Evolutionary conservation across 1,284 basidiomycete genomes (phyloP).

Genomic region (Chondrostereum purpureum): DNA sequence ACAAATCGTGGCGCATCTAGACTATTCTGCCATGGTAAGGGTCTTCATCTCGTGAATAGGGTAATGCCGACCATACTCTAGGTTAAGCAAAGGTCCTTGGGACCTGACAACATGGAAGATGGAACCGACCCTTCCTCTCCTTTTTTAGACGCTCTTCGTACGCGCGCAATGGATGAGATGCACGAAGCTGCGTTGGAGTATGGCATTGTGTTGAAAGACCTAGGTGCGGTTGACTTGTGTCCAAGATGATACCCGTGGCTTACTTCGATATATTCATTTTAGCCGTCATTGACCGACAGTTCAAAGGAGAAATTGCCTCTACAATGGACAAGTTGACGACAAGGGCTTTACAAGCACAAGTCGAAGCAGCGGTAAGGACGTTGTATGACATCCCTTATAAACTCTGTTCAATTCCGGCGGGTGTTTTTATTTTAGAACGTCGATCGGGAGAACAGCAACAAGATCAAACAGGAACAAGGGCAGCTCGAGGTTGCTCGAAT

Average conservation of each 20-base stretch:
- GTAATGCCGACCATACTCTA: slow-evolving; percentile 9
- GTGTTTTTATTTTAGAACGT: slow-evolving; percentile 46
- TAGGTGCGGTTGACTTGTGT: no score
- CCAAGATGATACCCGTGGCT: no score
- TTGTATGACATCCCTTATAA: slow-evolving; percentile 11
- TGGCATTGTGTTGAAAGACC: slow-evolving; percentile 3
- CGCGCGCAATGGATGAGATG: slow-evolving; percentile 79
- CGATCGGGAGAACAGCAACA: slow-evolving; percentile 78
- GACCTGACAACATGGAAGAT: slow-evolving; percentile 67
- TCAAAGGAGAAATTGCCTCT: slow-evolving; percentile 74
- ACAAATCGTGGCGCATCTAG: slow-evolving; percentile 71
- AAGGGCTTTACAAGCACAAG: slow-evolving; percentile 73
- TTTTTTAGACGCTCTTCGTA: slow-evolving; percentile 73
- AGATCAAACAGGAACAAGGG: slow-evolving; percentile 77
- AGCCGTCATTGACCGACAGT: slow-evolving; percentile 79
- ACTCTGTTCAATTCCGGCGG: slow-evolving; percentile 1
- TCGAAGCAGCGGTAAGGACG: slow-evolving; percentile 74
- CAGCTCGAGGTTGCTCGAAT: slow-evolving; percentile 68
- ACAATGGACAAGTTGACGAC: slow-evolving; percentile 83
- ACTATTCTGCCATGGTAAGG: slow-evolving; percentile 32
- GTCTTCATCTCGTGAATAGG: background rate
- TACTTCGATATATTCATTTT: slow-evolving; percentile 4
- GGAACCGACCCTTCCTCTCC: slow-evolving; percentile 61
- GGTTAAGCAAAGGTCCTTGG: slow-evolving; percentile 75
- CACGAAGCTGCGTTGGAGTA: slow-evolving; percentile 57